phyloP scores from a whole-genome alignment of 768 basidiomycete genomes.

The Rickenella mellea region DNA sequence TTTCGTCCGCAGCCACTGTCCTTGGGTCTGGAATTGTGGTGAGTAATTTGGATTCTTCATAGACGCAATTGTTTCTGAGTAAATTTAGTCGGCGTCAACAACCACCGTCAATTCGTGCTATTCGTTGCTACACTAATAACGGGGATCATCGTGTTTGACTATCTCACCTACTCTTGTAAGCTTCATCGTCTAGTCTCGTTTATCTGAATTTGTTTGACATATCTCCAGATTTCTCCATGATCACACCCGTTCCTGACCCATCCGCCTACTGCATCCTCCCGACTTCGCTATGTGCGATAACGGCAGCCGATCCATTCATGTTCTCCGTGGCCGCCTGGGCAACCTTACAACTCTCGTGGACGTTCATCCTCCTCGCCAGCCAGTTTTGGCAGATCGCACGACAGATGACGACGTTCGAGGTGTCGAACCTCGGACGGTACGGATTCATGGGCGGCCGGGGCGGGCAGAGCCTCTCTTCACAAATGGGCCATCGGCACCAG shows the following conservation, averaged over 20 bases:
- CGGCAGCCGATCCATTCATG: constrained; percentile 73
- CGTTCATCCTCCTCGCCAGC: constrained; percentile 70
- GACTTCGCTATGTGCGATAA: constrained; percentile 55
- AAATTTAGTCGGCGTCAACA: constrained; percentile 71
- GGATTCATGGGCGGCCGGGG: constrained; percentile 96
- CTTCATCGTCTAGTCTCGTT: constrained; percentile 7
- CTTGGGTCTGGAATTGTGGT: constrained; percentile 99
- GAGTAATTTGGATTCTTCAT: constrained; percentile 17
- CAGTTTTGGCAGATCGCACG: constrained; percentile 89
- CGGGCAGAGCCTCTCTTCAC: constrained; percentile 51
- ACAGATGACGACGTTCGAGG: constrained; percentile 95
- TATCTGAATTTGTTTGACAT: constrained; percentile 1
- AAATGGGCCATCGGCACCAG: constrained; percentile 72
- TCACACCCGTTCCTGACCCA: constrained; percentile 24
- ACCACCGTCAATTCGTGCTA: constrained; percentile 93
- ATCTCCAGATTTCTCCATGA: constrained; percentile 44
- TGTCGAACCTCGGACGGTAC: constrained; percentile 88
- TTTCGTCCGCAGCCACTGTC: constrained; percentile 70
- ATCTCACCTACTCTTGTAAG: constrained; percentile 77
- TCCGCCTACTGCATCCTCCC: constrained; percentile 66
- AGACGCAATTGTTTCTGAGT: constrained; percentile 2
- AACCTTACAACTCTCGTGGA: constrained; percentile 94
- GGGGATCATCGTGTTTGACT: constrained; percentile 75
- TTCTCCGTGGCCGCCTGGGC: constrained; percentile 78
- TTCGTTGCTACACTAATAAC: constrained; percentile 82